Percentiles rank a stretch among this genome's conserved stretches.
phyloP scores from a whole-genome alignment of 1,284 basidiomycete genomes.

The Leccinum solheimii region DNA sequence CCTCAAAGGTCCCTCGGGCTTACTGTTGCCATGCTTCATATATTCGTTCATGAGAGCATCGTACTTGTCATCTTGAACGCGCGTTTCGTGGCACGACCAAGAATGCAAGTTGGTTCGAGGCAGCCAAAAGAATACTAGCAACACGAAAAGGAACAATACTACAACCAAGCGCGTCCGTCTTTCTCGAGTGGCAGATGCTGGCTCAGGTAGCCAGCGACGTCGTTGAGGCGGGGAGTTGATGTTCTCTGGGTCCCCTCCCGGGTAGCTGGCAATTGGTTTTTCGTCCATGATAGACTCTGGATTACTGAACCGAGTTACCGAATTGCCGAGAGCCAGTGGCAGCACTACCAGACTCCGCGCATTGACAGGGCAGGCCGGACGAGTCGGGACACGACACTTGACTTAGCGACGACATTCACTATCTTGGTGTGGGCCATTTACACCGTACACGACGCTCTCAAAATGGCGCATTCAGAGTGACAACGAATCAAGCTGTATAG shows the following conservation, averaged over 20 bases:
- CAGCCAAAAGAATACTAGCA: background rate
- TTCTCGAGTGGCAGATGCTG: too few species aligned
- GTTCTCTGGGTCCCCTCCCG: background rate
- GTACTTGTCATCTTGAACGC: background rate
- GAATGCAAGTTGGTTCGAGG: background rate
- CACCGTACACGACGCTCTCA: too few species aligned
- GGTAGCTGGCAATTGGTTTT: background rate
- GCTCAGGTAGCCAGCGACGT: background rate
- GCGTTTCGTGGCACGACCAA: background rate
- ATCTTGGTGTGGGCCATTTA: too few species aligned
- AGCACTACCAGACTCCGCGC: background rate
- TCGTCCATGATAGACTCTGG: background rate
- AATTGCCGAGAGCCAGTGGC: background rate
- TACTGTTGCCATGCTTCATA: background rate
- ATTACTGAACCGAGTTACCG: too few species aligned
- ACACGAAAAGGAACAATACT: background rate
- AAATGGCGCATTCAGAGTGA: too few species aligned
- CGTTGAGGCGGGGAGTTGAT: background rate
- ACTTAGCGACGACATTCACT: too few species aligned
- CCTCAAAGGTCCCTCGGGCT: background rate
- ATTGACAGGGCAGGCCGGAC: too few species aligned
- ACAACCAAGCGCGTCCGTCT: background rate
- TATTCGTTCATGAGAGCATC: background rate
- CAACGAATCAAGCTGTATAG: too few species aligned
- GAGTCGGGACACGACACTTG: too few species aligned